phyloP scores from a whole-genome alignment of 345 rosid genomes.

The Salix dunnii region DNA sequence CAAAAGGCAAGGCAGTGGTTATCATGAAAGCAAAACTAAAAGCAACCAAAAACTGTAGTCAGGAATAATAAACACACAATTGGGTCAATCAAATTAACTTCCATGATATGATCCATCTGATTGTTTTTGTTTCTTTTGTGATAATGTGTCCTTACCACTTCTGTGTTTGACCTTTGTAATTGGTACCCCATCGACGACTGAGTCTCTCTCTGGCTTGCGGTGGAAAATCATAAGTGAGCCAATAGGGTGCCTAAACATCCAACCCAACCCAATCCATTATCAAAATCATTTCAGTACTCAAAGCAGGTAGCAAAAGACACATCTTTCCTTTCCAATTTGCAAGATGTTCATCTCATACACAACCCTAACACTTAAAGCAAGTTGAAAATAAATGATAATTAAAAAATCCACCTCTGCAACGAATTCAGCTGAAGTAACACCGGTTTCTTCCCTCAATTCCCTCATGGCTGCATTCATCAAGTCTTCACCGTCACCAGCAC shows the following conservation, averaged over 20 bases:
- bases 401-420: constrained; percentile 61
- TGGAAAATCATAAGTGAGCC: constrained; percentile 77
- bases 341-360: not conserved
- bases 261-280: not conserved
- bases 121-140: not conserved
- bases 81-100: not conserved
- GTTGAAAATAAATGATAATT: constrained; percentile 9
- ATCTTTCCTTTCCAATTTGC: constrained; percentile 2
- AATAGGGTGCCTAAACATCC: constrained; percentile 56
- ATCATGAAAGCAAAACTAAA: not conserved
- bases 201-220: constrained; percentile 41
- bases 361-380: not conserved
- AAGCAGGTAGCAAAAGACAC: not conserved
- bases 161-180: constrained; percentile 82
- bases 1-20: not conserved
- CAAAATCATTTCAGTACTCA: constrained; percentile 16
- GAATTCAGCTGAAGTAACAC: constrained; percentile 77
- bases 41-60: not conserved
- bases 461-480: constrained; percentile 75
- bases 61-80: not conserved
- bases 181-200: constrained; percentile 54
- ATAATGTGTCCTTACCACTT: constrained; percentile 45
- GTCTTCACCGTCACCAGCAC: constrained; percentile 83
- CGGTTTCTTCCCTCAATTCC: constrained; percentile 94
- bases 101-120: not conserved